These are phyloP conservation scores for Dillenia turbinata DNA, from an alignment of 164 flowering plant species.

Conservation along the genomic window DNA sequence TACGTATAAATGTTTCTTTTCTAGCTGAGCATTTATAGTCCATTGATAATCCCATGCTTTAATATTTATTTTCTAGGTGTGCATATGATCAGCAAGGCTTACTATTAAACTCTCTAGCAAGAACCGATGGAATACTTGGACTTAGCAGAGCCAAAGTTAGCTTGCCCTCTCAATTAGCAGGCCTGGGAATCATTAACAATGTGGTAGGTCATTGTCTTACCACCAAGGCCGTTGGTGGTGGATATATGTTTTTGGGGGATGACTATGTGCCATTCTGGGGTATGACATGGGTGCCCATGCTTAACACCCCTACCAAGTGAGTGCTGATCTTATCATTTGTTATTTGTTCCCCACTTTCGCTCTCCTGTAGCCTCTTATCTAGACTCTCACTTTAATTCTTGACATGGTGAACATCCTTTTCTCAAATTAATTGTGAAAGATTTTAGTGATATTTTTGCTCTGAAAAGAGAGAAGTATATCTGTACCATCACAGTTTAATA, in stretches of 20 bases:
- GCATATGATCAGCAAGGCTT: slow-evolving; percentile 84
- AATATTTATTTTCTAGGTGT: slow-evolving; percentile 40
- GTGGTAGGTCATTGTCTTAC: slow-evolving; percentile 73
- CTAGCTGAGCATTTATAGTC: no score
- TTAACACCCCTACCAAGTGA: slow-evolving; percentile 44
- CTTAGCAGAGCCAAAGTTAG: slow-evolving; percentile 63
- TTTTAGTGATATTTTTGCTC: no score
- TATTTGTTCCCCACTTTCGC: not conserved
- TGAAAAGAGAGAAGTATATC: no score
- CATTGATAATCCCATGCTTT: no score
- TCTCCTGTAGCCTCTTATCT: no score
- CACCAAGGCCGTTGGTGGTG: slow-evolving; percentile 33
- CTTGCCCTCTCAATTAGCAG: slow-evolving; percentile 71
- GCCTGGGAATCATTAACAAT: slow-evolving; percentile 53
- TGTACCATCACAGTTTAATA: no score
- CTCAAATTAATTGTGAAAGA: no score
- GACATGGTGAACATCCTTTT: no score
- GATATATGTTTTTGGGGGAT: slow-evolving; percentile 75
- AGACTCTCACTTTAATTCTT: no score
- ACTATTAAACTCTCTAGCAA: slow-evolving; percentile 50
- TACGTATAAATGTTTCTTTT: no score
- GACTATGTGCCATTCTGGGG: slow-evolving; percentile 54
- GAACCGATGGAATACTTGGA: slow-evolving; percentile 80
- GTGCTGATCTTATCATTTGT: slow-evolving; percentile 16
- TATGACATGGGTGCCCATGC: slow-evolving; percentile 82